Conservation (phyloP, 1,139 yeast species). For the Zygosaccharomyces sapae region DNA sequence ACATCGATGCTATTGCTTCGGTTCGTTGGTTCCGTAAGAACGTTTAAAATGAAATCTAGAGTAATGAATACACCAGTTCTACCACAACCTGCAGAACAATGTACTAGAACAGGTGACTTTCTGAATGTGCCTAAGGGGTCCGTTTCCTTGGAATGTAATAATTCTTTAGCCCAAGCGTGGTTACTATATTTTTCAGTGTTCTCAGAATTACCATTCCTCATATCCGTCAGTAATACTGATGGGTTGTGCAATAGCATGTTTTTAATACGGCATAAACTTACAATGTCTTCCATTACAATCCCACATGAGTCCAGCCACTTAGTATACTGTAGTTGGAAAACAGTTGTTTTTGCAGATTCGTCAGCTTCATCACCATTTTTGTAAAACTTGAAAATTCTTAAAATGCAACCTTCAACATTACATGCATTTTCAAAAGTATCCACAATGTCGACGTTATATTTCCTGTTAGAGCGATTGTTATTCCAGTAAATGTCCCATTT, state of each 20-base stretch:
- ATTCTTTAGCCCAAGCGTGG: constrained; percentile 7
- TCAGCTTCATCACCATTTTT: constrained; percentile 21
- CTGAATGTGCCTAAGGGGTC: neutral
- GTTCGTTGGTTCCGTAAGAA: constrained; percentile 36
- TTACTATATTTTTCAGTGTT: constrained; percentile 10
- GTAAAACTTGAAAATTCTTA: constrained; percentile 34
- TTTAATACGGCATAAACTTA: constrained; percentile 52
- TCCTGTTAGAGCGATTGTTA: constrained; percentile 24
- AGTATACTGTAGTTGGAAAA: constrained; percentile 65
- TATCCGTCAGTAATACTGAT: constrained; percentile 18
- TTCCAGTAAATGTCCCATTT: constrained; percentile 60
- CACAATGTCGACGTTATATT: constrained; percentile 31
- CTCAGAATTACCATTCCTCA: constrained; percentile 15
- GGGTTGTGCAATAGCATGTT: constrained; percentile 33
- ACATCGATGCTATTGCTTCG: constrained; percentile 32
- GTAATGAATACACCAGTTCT: constrained; percentile 85
- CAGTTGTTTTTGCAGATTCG: constrained; percentile 23
- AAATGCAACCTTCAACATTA: constrained; percentile 34
- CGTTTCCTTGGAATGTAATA: constrained; percentile 20
- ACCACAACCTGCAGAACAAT: constrained; percentile 92
- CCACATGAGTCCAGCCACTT: constrained; percentile 84
- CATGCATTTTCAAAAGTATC: constrained; percentile 32
- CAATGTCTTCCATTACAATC: constrained; percentile 50
- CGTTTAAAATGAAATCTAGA: constrained; percentile 58
- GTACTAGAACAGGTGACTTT: constrained; percentile 55